Conservation (phyloP, 805 yeast species). For the Lachancea quebecensis region DNA sequence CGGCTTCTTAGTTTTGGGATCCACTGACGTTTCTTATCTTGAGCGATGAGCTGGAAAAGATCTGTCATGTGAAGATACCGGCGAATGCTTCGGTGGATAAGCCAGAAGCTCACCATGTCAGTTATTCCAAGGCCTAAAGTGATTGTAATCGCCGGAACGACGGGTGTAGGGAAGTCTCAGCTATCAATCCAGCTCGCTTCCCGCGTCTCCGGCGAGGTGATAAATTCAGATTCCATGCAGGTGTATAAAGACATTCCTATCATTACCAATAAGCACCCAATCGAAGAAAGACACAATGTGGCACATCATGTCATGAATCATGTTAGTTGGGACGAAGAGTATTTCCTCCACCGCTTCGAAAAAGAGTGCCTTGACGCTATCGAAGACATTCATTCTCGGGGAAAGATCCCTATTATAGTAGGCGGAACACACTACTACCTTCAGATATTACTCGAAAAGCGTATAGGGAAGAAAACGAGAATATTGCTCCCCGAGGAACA, state of each 20-base stretch:
- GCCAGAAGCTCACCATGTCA: constrained; percentile 2
- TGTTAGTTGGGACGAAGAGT: constrained; percentile 72
- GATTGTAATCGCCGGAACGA: constrained; percentile 78
- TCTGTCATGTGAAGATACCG: background rate
- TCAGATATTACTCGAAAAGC: constrained; percentile 69
- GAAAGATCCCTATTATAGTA: constrained; percentile 77
- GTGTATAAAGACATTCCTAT: constrained; percentile 67
- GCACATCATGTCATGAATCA: constrained; percentile 87
- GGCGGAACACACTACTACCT: constrained; percentile 96
- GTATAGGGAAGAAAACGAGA: constrained; percentile 18
- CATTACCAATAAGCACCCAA: constrained; percentile 90
- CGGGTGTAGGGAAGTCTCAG: constrained; percentile 95
- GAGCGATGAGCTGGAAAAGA: constrained; percentile 3
- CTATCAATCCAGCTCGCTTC: constrained; percentile 61
- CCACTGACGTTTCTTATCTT: background rate
- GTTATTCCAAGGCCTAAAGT: constrained; percentile 29
- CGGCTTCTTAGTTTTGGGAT: no score
- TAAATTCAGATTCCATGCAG: constrained; percentile 97
- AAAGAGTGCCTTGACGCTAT: constrained; percentile 60
- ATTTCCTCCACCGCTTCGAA: constrained; percentile 72
- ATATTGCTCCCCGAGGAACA: constrained; percentile 29
- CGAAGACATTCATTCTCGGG: constrained; percentile 54
- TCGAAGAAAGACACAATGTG: constrained; percentile 63
- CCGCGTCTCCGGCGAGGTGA: constrained; percentile 74
- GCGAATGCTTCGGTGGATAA: background rate